Evolutionary conservation across 1,284 basidiomycete species (phyloP), one percentile per base, ranked within the genome.

Genomic region (Rhodotorula sp.): DNA sequence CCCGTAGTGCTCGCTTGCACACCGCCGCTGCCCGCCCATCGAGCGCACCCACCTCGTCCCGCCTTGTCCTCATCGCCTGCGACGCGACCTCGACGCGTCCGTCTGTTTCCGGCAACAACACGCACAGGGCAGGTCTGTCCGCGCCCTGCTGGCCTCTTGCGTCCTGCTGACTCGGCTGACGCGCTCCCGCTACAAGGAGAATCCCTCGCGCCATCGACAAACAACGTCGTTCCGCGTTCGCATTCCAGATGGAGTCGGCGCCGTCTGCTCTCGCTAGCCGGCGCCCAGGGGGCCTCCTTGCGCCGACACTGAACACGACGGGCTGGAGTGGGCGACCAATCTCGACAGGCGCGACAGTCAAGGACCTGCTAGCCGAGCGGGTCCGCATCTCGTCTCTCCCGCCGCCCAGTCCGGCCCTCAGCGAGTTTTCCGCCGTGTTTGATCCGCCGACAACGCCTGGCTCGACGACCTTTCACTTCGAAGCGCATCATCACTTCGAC

Each of bases 391-490:
- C 63, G 53, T 63, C 68, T 19, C 49, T 52, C 12, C 70, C 70
- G 25, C 70, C 70, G 17, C 65, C 66, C 16, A 67, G 65, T 3
- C 70, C 70, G 3, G 65, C 61, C 4, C 19, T 71, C 14, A 56
- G 50, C 44, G 70, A 71, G 16, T 58, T 50, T 25, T 71, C 64
- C 58, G 64, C 65, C 8, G 46, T 58, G 14, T 71, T 62, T 41
- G 61, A 46, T 7, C 44, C 65, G 44, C 70, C 70, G 9, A 53
- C 25, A 12, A 64, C 61, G 9, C 25, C 59, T 3, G 64, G 66
- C 19, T 66, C 64, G 14, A 54, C 70, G 5, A 67, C 66, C 3
- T 71, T 71, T 58, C 50, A 71, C 57, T 71, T 64, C 46, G 65
- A 61, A 13, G 49, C 50, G 17, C 68, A 69, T 42, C 66, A 71